Percentiles rank a stretch among this genome's conserved stretches.
These are phyloP conservation scores for Candida sojae DNA, from an alignment of 1,139 yeast species.

Conservation along the genomic window DNA sequence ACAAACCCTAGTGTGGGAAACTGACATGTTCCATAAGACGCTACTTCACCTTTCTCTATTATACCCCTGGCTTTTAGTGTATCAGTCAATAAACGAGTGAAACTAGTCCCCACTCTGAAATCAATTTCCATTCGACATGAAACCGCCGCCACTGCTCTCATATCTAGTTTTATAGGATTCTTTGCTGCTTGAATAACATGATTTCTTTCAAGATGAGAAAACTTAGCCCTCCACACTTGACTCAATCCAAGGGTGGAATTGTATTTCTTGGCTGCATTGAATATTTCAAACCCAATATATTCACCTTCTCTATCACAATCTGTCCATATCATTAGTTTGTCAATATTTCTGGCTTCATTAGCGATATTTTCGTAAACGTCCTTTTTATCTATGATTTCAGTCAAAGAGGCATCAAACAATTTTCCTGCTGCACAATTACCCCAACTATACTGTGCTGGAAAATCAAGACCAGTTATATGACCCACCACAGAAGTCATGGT, in stretches of 20 bases:
- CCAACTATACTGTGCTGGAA: conserved; percentile 70
- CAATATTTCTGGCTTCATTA: conserved; percentile 61
- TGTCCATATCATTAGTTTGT: conserved; percentile 89
- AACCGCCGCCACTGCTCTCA: conserved; percentile 79
- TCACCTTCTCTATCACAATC: conserved; percentile 99
- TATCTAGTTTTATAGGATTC: conserved; percentile 63
- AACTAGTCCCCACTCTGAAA: conserved; percentile 84
- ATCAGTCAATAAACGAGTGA: conserved; percentile 75
- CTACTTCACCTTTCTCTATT: conserved; percentile 28
- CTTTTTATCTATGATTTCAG: conserved; percentile 38
- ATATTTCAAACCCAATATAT: conserved; percentile 86
- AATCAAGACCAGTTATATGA: conserved; percentile 70
- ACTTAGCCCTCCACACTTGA: conserved; percentile 70
- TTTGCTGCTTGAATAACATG: conserved; percentile 79
- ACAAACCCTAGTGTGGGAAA: conserved; percentile 97
- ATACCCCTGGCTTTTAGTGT: conserved; percentile 34
- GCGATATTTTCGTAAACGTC: conserved; percentile 71
- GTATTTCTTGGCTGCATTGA: conserved; percentile 60
- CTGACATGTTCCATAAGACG: conserved; percentile 93
- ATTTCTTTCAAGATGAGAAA: conserved; percentile 79
- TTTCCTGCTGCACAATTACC: conserved; percentile 63
- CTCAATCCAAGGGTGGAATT: conserved; percentile 50
- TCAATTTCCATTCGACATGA: conserved; percentile 85
- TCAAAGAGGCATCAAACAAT: conserved; percentile 68
- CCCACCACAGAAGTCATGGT: conserved; percentile 94